Base-by-base conservation (phyloP, 371 early-diverging fungal genomes). In the Mucor velutinosus region DNA sequence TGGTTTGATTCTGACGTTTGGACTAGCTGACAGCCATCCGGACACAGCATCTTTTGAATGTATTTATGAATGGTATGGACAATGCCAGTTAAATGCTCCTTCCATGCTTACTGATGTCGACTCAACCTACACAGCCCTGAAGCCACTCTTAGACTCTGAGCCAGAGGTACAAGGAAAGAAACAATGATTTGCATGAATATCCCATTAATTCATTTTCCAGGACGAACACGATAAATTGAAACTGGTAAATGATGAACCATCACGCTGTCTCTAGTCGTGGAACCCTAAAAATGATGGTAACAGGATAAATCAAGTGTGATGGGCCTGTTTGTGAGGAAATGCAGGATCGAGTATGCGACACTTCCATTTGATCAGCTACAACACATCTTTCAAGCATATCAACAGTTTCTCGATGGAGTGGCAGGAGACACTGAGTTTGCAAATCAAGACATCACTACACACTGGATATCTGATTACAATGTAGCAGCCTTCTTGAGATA, bases 281-380 rank as follows among this genome's bases (percentile, higher is more conserved):
- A 37, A 11, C 0, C 2, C 14, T 56, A 30, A 56, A 15, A 15
- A n/a, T 5, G 14, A 3, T n/a, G 47, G 8, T 41, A 58, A 41
- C 58, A 80, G 81, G 76, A 76, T 21, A 75, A 70, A 66, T 60
- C 66, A 4, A 78, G 82, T 57, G 66, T 82, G 4, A 73, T 82
- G 64, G 80, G 78, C 4, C 30, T 76, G 35, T 82, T 77, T 70
- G 69, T 79, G n/a, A 70, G 82, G 14, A 69, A 67, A 55, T 79
- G 78, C 32, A 61, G 64, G 27, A 55, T 77, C 5, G 82, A 79
- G 59, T 82, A 72, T 60, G 41, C 61, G 25, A 63, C 47, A 41
- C 43, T 71, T 15, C 60, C 73, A 4, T 65, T 71, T 35, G 62
- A 67, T 27, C 70, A 70, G 19, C 55, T 70, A 15, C 64, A 51